Evolutionary conservation across 2,329 filamentous ascomycete species (phyloP), one percentile per base, ranked within the genome.

Genomic region (Plectosphaerella plurivora): DNA sequence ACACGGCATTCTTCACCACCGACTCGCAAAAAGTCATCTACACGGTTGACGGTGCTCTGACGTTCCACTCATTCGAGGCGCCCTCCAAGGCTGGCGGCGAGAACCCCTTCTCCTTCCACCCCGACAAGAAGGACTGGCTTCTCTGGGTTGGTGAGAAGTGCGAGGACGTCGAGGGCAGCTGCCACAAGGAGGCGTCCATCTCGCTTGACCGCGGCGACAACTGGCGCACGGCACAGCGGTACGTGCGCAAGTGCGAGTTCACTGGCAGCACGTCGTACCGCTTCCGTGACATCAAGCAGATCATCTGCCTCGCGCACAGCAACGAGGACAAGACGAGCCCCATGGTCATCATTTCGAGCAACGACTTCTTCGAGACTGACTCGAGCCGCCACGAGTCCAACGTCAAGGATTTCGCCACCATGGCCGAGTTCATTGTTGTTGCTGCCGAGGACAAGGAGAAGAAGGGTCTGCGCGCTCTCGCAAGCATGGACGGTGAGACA

Each of bases 391-490:
- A 83, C 53, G 84, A 88, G 65, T 77, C 82, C 22, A 81, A 92
- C 54, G 88, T 96, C 42, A 83, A 87, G 60, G 87, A 88, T 60
- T 97, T 96, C 69, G 93, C 91, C 2, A 95, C 88, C 5, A 97
- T 97, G 93, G 87, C 88, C 39, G 94, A 99, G 66, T 99, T 96
- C 68, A 94, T 99, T 63, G 83, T 99, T 39, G 87, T 96, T 48
- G 92, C 92, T 2, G 86, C 87, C 6, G 79, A 87, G 54, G 83
- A 91, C 53, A 75, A 84, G 33, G 83, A 88, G 37, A 76, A 82
- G 51, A 76, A 86, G 39, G 87, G 82, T 2, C 74, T 97, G 54
- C 85, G 85, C 55, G 87, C 93, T 35, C 85, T 92, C 60, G 83
- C 90, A 45, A 97, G 91, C 66, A 76, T 97, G 44, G 90, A 99